A percentile compares a stretch with the other conserved stretches of the same genome.
These are phyloP conservation scores for Pythium vanterpoolii DNA, from an alignment of 352 stramenopile species.

Conservation along the genomic window DNA sequence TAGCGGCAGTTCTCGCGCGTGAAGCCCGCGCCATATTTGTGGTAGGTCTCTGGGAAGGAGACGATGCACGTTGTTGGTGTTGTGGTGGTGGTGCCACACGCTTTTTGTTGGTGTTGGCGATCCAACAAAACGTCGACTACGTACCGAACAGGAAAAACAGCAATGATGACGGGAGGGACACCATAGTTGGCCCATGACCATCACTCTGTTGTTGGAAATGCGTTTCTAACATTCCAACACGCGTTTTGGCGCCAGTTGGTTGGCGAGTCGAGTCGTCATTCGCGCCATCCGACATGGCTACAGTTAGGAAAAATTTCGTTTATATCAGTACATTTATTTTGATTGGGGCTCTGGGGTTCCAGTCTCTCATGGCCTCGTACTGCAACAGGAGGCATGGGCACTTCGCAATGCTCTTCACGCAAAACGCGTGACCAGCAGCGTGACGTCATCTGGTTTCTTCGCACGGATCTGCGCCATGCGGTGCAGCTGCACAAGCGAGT, in stretches of 20 bases:
- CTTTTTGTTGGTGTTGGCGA: not conserved
- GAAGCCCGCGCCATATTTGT: not conserved
- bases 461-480: conserved; percentile 72
- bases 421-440: conserved; percentile 64
- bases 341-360: too few relatives aligned
- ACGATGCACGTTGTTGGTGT: not conserved
- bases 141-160: conserved; percentile 9
- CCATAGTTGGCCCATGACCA: conserved; percentile 10
- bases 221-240: conserved; percentile 6
- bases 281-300: conserved; percentile 9
- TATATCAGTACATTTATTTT: conserved; percentile 7
- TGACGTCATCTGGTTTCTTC: conserved; percentile 81
- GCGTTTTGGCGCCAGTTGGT: conserved; percentile 6
- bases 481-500: conserved; percentile 63
- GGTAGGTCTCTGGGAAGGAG: not conserved
- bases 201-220: conserved; percentile 10
- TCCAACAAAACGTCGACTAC: not conserved
- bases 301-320: not conserved
- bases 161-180: conserved; percentile 17
- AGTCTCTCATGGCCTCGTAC: too few relatives aligned
- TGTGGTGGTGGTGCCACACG: not conserved
- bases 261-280: not conserved
- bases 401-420: not conserved
- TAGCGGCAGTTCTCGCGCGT: not conserved
- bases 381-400: too few relatives aligned